Base-by-base conservation (phyloP, 352 stramenopile genomes). In the Pythium guiyangense region DNA sequence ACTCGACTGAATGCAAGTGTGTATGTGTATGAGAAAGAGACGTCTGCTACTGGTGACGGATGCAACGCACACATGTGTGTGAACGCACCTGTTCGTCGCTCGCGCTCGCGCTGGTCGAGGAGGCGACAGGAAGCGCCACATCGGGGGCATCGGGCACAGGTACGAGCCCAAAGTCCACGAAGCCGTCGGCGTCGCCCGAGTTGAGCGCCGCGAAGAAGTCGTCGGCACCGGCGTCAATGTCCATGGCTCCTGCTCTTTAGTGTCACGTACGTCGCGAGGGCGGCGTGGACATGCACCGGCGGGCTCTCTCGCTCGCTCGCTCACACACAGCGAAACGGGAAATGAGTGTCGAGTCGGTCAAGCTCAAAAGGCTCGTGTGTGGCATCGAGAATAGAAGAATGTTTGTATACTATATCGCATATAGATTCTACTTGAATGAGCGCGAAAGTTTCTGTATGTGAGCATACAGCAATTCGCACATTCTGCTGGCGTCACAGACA, bases 171-270 rank as follows among this genome's bases (percentile, higher is more conserved):
- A 88, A 88, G 62, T 80, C 74, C 29, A 73, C 62, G 51, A 91
- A 90, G 14, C 66, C 66, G 42, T 88, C 74, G 25, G 70, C 74
- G 18, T 60, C 78, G 29, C 74, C 79, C 42, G 84, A 86, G 66
- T 92, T 77, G 18, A 92, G 69, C 54, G 79, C 78, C 56, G 79
- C 72, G 54, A 94, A 92, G 57, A 92, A 94, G 57, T 94, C 83
- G n/a, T 86, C 73, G 12, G 83, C 82, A 26, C 80, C 77, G 2
- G 69, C 82, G 59, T 94, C 85, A 29, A 92, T 52, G 53, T 92
- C 83, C 83, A 92, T 92, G 11, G 9, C 22, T 63, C 10, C 4
- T 31, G 20, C 11, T 34, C 15, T 45, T 14, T 9, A n/a, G 35
- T 10, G 14, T 40, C 9, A 48, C n/a, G 43, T 20, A 48, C 17